phyloP scores from a whole-genome alignment of 2,329 filamentous ascomycete species.

The Diaporthe amygdali region DNA sequence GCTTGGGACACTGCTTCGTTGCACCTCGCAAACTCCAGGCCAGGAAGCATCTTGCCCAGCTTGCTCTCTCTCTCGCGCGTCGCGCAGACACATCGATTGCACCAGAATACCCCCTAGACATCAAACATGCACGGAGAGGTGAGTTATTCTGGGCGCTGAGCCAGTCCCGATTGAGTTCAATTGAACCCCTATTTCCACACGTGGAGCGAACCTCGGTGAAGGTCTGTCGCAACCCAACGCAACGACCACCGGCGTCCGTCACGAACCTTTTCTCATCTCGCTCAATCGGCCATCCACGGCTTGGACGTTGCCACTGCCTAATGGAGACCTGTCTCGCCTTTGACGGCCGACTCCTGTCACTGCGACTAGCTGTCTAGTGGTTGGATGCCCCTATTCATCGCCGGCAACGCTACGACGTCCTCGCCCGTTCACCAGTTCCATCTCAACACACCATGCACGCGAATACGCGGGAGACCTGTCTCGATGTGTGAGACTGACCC shows the following conservation, averaged over 20 bases:
- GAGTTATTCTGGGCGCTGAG: slow-evolving; percentile 18
- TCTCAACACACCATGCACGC: neutral
- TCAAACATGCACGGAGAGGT: slow-evolving; percentile 27
- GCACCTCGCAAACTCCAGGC: neutral
- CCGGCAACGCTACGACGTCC: neutral
- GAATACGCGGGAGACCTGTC: neutral
- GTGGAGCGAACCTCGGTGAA: slow-evolving; percentile 13
- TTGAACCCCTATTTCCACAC: slow-evolving; percentile 17
- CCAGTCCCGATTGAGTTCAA: neutral
- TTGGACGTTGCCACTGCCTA: neutral
- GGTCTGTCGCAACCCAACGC: slow-evolving; percentile 4
- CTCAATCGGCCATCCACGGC: neutral
- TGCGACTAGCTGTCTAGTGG: neutral
- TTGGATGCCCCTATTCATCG: slow-evolving; percentile 4
- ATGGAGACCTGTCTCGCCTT: neutral
- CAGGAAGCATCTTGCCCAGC: neutral
- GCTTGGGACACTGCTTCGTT: neutral
- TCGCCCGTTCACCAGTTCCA: neutral
- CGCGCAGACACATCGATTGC: slow-evolving; percentile 12
- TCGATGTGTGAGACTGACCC: slow-evolving; percentile 18
- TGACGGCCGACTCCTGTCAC: neutral
- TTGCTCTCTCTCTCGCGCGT: slow-evolving; percentile 12
- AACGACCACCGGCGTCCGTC: slow-evolving; percentile 6
- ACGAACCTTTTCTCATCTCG: slow-evolving; percentile 2
- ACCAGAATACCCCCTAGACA: neutral